A percentile compares a stretch with the other conserved stretches of the same genome.
These are phyloP conservation scores for Pisolithus microcarpus DNA, from an alignment of 768 basidiomycete species.

Conservation along the genomic window DNA sequence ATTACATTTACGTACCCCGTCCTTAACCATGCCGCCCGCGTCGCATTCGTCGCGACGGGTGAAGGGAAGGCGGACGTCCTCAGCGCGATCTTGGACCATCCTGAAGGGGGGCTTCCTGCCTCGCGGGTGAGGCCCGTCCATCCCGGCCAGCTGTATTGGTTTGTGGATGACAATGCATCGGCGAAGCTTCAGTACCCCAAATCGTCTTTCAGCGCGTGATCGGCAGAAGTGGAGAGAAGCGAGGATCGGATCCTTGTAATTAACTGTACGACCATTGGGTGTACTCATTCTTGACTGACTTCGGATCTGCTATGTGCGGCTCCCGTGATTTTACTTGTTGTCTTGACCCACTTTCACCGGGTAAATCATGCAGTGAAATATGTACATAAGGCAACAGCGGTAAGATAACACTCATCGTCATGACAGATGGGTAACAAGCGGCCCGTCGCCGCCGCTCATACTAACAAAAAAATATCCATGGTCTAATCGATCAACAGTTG, in stretches of 20 bases:
- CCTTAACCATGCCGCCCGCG: conserved; percentile 79
- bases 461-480: conserved; percentile 20
- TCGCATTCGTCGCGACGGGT: conserved; percentile 86
- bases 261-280: not conserved
- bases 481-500: conserved; percentile 57
- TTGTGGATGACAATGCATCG: conserved; percentile 82
- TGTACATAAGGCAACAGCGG: conserved; percentile 11
- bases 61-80: conserved; percentile 76
- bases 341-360: conserved; percentile 3
- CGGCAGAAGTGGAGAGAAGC: conserved; percentile 1
- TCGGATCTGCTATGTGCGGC: conserved; percentile 10
- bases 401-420: conserved; percentile 30
- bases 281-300: conserved; percentile 2
- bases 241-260: conserved; percentile 21
- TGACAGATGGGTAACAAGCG: conserved; percentile 28
- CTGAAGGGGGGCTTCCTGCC: conserved; percentile 74
- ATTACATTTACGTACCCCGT: conserved; percentile 92
- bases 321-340: conserved; percentile 6
- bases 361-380: conserved; percentile 18
- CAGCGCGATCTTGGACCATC: conserved; percentile 65
- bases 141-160: conserved; percentile 91
- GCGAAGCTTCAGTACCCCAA: conserved; percentile 50
- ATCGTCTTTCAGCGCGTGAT: conserved; percentile 50
- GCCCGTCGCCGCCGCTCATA: conserved; percentile 14
- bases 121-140: conserved; percentile 69